Conservation (phyloP, 2,329 filamentous ascomycete genomes). For the Davidsoniella neocaledoniae region DNA sequence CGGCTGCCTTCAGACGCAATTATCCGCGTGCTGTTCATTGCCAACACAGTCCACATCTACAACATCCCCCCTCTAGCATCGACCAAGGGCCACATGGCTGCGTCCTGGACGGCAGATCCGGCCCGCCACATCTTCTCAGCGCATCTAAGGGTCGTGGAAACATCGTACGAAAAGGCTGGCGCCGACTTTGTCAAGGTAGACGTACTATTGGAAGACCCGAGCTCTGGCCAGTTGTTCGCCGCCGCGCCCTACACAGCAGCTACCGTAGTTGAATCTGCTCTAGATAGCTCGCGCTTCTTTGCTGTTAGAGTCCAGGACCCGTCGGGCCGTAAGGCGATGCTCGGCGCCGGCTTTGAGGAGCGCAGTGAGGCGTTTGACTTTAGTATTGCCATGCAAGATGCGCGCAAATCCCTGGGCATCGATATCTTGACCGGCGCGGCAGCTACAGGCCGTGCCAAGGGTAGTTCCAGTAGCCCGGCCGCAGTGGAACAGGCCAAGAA, state of each 20-base stretch:
- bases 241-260: constrained; percentile 59
- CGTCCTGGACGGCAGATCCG: constrained; percentile 56
- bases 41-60: constrained; percentile 65
- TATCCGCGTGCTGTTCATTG: constrained; percentile 68
- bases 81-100: constrained; percentile 63
- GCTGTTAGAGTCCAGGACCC: constrained; percentile 65
- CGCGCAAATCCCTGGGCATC: constrained; percentile 50
- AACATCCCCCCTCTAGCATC: constrained; percentile 65
- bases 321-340: constrained; percentile 55
- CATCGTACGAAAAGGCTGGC: constrained; percentile 40
- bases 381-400: constrained; percentile 62
- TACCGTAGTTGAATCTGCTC: constrained; percentile 55
- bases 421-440: constrained; percentile 21
- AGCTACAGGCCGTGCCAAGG: neutral
- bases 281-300: constrained; percentile 73
- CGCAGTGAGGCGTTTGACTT: constrained; percentile 76
- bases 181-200: constrained; percentile 44
- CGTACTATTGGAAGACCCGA: constrained; percentile 62
- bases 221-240: constrained; percentile 60
- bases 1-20: constrained; percentile 59
- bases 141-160: constrained; percentile 63
- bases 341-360: constrained; percentile 81
- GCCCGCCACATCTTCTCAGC: constrained; percentile 72
- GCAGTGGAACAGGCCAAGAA: constrained; percentile 36
- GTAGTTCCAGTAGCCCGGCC: constrained; percentile 14